Evolutionary conservation across 176 grass and related monocot species (phyloP), one percentile per base, ranked within the genome.

Genomic region (Panicum miliaceum): DNA sequence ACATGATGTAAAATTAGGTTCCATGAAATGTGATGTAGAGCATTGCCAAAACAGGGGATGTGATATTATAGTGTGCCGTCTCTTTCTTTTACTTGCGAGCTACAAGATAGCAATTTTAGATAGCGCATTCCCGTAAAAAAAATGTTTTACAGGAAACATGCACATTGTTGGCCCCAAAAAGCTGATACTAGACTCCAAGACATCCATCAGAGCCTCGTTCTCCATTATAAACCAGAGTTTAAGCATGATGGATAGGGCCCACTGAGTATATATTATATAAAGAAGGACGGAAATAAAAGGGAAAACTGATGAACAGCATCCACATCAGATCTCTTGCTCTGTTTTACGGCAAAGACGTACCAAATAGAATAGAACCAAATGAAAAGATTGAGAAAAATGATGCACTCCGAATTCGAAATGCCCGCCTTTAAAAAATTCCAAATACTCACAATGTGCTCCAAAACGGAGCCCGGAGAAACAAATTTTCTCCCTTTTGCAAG

Each of bases 241-340:
- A 64, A 79, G 6, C 57, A 46, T 56, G 5, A 64, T 45, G 27
- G 46, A 12, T 12, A 70, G 64, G 22, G 11, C 40, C 16, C 16
- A 23, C 22, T 13, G 22, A 66, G 52, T 27, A 37, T 26, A 43
- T 25, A n/a, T 37, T 36, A 4, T 47, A 45, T 11, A 45, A n/a
- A n/a, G 6, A 19, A 25, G 5, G 29, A 67, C 0, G 8, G 8
- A 27, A 32, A 64, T 2, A 45, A 34, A 6, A 26, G 40, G 14
- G 19, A 15, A 56, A 68, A 68, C 11, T n/a, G 53, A 64, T 14
- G 27, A 78, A n/a, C 23, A 53, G 36, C 32, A 47, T 8, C 45
- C 29, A 11, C 48, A 76, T 63, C 51, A 74, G 64, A 80, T 88
- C 73, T 37, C 62, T 83, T 50, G 80, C 56, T 84, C 54, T 68